Percentiles rank a stretch among this genome's conserved stretches.
phyloP scores from a whole-genome alignment of 1,139 yeast species.

The Magnusiomyces suaveolens region DNA sequence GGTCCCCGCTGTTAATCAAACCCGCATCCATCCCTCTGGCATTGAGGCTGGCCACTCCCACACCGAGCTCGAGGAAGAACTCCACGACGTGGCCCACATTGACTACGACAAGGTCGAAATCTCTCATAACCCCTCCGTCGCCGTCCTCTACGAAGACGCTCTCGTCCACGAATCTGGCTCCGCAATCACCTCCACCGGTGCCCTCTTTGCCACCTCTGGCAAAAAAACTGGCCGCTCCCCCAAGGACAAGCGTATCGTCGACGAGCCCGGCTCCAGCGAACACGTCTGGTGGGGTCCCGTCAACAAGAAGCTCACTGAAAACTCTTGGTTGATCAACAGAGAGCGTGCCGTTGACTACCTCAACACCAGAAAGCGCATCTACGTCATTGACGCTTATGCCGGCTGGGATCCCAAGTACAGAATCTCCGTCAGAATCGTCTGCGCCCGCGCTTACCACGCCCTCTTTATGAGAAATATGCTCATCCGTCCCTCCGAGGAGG shows the following conservation, averaged over 20 bases:
- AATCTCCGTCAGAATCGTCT: conserved; percentile 89
- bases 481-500: conserved; percentile 89
- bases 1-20: conserved; percentile 34
- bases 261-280: conserved; percentile 74
- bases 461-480: conserved; percentile 97
- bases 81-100: conserved; percentile 35
- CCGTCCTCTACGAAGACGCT: conserved; percentile 91
- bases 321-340: conserved; percentile 91
- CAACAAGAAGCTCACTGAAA: conserved; percentile 87
- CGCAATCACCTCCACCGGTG: conserved; percentile 88
- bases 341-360: conserved; percentile 95
- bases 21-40: conserved; percentile 37
- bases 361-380: conserved; percentile 90
- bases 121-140: conserved; percentile 89
- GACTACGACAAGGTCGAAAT: conserved; percentile 36
- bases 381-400: conserved; percentile 92
- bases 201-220: conserved; percentile 92
- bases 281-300: conserved; percentile 99
- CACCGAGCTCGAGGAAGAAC: conserved; percentile 35
- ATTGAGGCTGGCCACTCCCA: conserved; percentile 32
- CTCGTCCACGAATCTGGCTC: conserved; percentile 76
- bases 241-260: conserved; percentile 95
- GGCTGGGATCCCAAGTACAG: conserved; percentile 99
- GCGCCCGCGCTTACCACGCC: conserved; percentile 98
- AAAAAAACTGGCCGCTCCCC: conserved; percentile 97